Evolutionary conservation across 495 filamentous ascomycete genomes (phyloP), one percentile per base, ranked within the genome.

Genomic region (Xylaria sp.): DNA sequence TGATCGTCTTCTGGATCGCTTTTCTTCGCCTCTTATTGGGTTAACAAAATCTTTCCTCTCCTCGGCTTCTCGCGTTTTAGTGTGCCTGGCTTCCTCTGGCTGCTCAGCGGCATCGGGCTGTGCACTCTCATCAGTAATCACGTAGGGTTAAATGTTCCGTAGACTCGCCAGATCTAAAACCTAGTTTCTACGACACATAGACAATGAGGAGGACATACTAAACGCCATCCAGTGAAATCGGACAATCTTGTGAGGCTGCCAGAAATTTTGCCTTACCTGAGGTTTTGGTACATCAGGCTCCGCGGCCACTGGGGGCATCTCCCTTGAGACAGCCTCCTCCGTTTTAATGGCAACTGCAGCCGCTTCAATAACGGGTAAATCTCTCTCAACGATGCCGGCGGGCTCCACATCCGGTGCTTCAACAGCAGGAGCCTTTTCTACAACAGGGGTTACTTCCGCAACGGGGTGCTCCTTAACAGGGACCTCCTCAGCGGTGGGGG

Each of bases 1-100:
- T 62, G 75, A 74, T 67, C 69, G 73, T 69, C 73, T 81, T 67
- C 74, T 75, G 44, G 73, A 73, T 55, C 75, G 55, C 73, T 74
- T 80, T 61, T 77, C 74, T 26, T 82, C 78, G 62, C 74, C 71
- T 65, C 76, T 74, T 52, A 82, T 80, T 19, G 76, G 79, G 58
- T 76, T 79, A 75, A 79, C 77, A 5, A 53, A 79, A 68, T 82
- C 78, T 43, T 79, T 80, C 63, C 74, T 76, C 71, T 82, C 80
- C 9, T 80, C 80, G 33, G 71, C 75, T 53, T 77, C 76, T 58
- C 71, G 75, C 33, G 63, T 40, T 57, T 68, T 72, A 33, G 57
- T 46, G 17, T 72, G 68, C 19, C 73, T 73, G 41, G 17, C 57
- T 66, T 69, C 69, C 64, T 41, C 53, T 6, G 48, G 24, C 24